Percentiles rank a stretch among this genome's conserved stretches.
phyloP scores from a whole-genome alignment of 352 stramenopile genomes.

The Thalassiosira oceanica region DNA sequence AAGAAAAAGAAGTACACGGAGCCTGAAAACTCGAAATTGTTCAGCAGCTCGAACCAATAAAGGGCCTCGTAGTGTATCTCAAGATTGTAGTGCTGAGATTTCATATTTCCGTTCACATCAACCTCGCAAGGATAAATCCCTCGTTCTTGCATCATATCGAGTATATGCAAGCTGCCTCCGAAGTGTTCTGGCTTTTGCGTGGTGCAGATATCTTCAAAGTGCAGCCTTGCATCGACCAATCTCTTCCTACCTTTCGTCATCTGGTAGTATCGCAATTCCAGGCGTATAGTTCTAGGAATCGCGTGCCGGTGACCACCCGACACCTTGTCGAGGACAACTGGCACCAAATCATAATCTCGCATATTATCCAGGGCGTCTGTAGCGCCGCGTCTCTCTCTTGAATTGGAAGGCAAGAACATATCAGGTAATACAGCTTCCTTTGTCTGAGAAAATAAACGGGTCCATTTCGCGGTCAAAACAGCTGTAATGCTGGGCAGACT shows the following conservation, averaged over 20 bases:
- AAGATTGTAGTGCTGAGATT: conserved; percentile 82
- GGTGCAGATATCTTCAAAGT: conserved; percentile 74
- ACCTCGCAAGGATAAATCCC: conserved; percentile 58
- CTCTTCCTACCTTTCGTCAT: conserved; percentile 48
- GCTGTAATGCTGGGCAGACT: background rate
- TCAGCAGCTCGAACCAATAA: conserved; percentile 92
- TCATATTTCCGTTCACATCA: conserved; percentile 65
- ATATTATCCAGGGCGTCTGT: conserved; percentile 36
- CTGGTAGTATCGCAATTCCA: conserved; percentile 69
- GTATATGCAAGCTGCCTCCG: conserved; percentile 60
- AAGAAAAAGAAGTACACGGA: conserved; percentile 94
- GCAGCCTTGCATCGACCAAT: conserved; percentile 61
- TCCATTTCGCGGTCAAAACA: background rate
- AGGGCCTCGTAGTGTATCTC: conserved; percentile 88
- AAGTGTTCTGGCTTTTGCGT: conserved; percentile 65
- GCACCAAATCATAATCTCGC: conserved; percentile 49
- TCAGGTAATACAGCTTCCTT: conserved; percentile 43
- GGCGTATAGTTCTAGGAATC: conserved; percentile 52
- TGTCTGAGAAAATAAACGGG: conserved; percentile 16
- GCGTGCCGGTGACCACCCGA: conserved; percentile 43
- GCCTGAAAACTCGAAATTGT: conserved; percentile 92
- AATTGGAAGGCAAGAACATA: conserved; percentile 33
- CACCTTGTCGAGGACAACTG: conserved; percentile 51
- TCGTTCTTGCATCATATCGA: conserved; percentile 67
- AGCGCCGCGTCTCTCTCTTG: conserved; percentile 41